Evolutionary conservation across 2,329 filamentous ascomycete genomes (phyloP).

Genomic region (Curvularia verruculosa): DNA sequence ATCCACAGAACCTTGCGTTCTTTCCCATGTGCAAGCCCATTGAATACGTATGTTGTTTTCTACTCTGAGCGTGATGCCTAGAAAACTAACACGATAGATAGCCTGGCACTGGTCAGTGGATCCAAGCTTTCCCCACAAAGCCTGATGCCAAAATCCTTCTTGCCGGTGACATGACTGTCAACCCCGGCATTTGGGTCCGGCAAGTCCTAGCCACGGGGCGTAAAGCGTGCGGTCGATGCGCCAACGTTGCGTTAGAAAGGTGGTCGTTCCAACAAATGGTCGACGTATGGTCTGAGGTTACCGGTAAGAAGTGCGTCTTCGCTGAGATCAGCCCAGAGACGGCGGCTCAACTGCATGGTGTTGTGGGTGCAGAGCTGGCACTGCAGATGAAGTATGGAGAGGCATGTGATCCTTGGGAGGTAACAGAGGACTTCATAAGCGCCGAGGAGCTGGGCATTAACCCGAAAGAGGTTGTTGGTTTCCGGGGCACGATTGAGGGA

Average conservation of each 20-base stretch:
- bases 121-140: conserved; percentile 35
- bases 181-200: conserved; percentile 39
- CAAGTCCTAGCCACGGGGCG: conserved; percentile 27
- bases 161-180: conserved; percentile 38
- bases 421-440: conserved; percentile 29
- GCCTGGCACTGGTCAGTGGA: conserved; percentile 28
- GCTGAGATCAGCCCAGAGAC: conserved; percentile 24
- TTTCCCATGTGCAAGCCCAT: conserved; percentile 35
- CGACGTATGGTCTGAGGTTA: conserved; percentile 35
- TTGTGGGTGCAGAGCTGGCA: conserved; percentile 31
- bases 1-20: conserved; percentile 40
- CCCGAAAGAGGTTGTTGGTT: conserved; percentile 32
- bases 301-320: conserved; percentile 36
- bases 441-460: conserved; percentile 34
- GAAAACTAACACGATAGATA: neutral
- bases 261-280: conserved; percentile 35
- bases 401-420: conserved; percentile 34
- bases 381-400: conserved; percentile 39
- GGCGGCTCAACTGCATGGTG: conserved; percentile 27
- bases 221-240: conserved; percentile 32
- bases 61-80: neutral
- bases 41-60: conserved; percentile 22
- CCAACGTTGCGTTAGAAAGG: conserved; percentile 36
- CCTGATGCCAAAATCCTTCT: conserved; percentile 29
- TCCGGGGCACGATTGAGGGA: conserved; percentile 27